Evolutionary conservation across 169 alveolate genomes (phyloP), one percentile per base, ranked within the genome.

Genomic region (Cystoisospora suis): DNA sequence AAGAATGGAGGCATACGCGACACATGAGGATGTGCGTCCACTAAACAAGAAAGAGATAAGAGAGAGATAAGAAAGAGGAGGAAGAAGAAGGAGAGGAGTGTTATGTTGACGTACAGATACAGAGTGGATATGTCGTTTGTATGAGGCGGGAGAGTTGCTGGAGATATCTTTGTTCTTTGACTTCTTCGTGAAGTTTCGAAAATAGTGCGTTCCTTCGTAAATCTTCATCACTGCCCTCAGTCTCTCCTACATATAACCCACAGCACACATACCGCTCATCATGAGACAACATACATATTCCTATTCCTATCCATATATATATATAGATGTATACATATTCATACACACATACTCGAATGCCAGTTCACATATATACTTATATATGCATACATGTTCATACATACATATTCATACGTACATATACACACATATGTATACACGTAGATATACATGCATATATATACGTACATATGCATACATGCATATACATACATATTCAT

Each of bases 151-250:
- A 0, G 32, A 36, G 29, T n/a, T 23, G 65, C 29, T 15, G 23
- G 65, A 53, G 65, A 12, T 23, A 47, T 44, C 90, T 29, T 85
- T 58, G 81, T 85, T 40, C 42, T 85, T 85, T 23, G 56, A 46
- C 5, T 38, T 23, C 47, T 40, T 58, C 17, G 90, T 61, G 49
- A 85, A 61, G 32, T 46, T 86, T 34, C 79, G 85, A 12, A 59
- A 65, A 20, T 44, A 42, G 23, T 23, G 77, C 46, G 90, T 85
- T 40, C 86, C 91, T 36, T 87, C 91, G 85, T 36, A 87, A 38
- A 87, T 27, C 27, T 53, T 70, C 32, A 69, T 5, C 29, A 87
- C 86, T 45, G 56, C 79, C 40, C 87, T 47, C 85, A 72, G 85
- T 1, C 45, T 32, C 56, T 69, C 91, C 91, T 86, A n/a, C n/a